Base-by-base conservation (phyloP, 2,329 filamentous ascomycete genomes). In the Alternaria tenuissima region DNA sequence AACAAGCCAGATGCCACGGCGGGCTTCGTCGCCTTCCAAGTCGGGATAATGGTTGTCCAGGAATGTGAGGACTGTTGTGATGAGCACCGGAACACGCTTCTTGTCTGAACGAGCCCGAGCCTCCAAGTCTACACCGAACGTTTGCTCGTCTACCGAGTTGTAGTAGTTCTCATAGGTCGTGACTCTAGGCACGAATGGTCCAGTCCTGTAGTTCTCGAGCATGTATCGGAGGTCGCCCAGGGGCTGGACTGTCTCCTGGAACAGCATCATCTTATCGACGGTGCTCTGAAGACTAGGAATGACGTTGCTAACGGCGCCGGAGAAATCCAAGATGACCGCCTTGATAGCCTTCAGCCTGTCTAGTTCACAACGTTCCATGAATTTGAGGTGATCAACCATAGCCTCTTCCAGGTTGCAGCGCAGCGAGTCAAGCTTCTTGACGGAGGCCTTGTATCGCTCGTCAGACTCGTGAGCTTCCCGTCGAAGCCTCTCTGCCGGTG, bases 141-240 rank as follows among this genome's bases (percentile, higher is more conserved):
- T 97, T 85, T 98, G 94, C 76, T 97, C 85, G 77, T 97, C 95
- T 24, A 97, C 93, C 67, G 92, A 93, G 80, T 97, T 97, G 83
- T 99, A 99, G 81, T 99, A 99, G 79, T 98, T 99, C 81, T 99
- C 95, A 79, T 99, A 99, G 4, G 93, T 91, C 47, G 93, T 89
- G 28, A 98, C 94, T 72, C 88, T 94, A 8, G 95, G 95, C 52
- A 93, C 88, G 77, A 96, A 99, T 67, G 90, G 92, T 64, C 95
- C 95, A 7, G 95, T 99, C 64, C 94, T 90, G 81, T 99, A 99
- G 77, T 94, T 99, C 81, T 99, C 95, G 46, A 99, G 85, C 61
- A 99, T 86, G 78, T 98, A 99, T 65, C 95, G 88, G 68, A 99
- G 82, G 79, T 99, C 95, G 39, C 92, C 91, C 48, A 89, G 78